These are phyloP conservation scores for Candida cerambycidarum DNA, from an alignment of 805 yeast species.

Conservation along the genomic window DNA sequence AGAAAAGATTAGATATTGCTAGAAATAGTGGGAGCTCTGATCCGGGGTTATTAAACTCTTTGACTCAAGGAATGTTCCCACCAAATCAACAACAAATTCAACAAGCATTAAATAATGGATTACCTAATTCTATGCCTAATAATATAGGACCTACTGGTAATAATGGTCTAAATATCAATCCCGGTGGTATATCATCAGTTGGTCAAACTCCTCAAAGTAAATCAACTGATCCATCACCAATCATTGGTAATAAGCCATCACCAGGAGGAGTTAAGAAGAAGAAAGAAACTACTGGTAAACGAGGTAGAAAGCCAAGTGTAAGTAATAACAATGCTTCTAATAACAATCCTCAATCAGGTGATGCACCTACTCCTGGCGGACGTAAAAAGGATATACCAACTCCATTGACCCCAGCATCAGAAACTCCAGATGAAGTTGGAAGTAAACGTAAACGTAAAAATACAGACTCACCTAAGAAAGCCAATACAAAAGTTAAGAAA, in stretches of 20 bases:
- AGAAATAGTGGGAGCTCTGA: conserved; percentile 33
- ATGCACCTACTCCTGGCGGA: conserved; percentile 23
- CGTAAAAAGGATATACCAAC: conserved; percentile 38
- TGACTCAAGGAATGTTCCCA: conserved; percentile 24
- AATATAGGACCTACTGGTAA: conserved; percentile 1
- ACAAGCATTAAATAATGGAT: conserved; percentile 10
- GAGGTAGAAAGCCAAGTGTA: conserved; percentile 33
- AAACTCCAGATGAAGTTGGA: conserved; percentile 23
- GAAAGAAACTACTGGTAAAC: conserved; percentile 31
- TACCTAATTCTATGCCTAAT: conserved; percentile 7
- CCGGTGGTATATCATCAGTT: neutral
- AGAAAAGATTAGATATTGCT: conserved; percentile 59
- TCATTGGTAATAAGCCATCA: conserved; percentile 32
- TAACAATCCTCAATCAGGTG: conserved; percentile 18
- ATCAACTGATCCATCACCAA: conserved; percentile 32
- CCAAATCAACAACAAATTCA: conserved; percentile 21
- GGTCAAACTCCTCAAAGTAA: conserved; percentile 14
- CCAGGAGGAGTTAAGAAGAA: conserved; percentile 31
- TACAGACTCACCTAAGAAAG: conserved; percentile 39
- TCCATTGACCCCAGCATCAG: conserved; percentile 44
- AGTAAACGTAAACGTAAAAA: conserved; percentile 30
- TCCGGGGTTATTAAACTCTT: conserved; percentile 14
- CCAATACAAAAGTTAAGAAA: conserved; percentile 14
- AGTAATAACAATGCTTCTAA: conserved; percentile 13
- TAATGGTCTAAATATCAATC: neutral